Evolutionary conservation across 495 filamentous ascomycete species (phyloP).

Genomic region (Glonium stellatum): DNA sequence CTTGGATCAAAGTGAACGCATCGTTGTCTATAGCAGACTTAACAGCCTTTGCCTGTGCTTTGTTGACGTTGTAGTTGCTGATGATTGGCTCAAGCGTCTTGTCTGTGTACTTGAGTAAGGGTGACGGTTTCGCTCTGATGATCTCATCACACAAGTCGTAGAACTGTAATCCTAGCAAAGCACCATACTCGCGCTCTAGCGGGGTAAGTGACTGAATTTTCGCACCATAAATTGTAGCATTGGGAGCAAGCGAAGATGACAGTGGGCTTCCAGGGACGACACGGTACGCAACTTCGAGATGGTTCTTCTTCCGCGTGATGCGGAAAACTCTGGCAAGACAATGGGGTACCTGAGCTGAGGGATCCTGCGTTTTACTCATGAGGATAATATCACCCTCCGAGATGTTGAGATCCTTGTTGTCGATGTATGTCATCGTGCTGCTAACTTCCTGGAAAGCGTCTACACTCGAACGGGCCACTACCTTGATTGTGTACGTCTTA

Average conservation of each 20-base stretch:
- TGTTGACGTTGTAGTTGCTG: constrained; percentile 74
- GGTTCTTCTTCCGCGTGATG: constrained; percentile 69
- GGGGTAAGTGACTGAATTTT: constrained; percentile 84
- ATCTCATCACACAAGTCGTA: constrained; percentile 94
- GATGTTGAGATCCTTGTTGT: constrained; percentile 63
- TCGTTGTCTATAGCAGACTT: constrained; percentile 88
- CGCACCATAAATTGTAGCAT: constrained; percentile 60
- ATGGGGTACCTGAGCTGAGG: constrained; percentile 54
- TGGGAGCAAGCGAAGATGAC: constrained; percentile 47
- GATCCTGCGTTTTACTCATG: constrained; percentile 61
- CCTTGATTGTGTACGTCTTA: constrained; percentile 73
- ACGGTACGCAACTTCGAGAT: constrained; percentile 75
- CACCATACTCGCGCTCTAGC: constrained; percentile 90
- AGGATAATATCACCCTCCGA: constrained; percentile 84
- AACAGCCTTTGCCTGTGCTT: constrained; percentile 86
- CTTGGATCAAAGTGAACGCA: constrained; percentile 92
- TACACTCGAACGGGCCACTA: constrained; percentile 77
- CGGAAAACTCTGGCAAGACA: constrained; percentile 79
- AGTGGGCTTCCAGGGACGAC: constrained; percentile 59
- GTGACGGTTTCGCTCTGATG: constrained; percentile 77
- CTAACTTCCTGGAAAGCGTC: constrained; percentile 91
- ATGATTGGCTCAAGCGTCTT: constrained; percentile 59
- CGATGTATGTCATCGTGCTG: constrained; percentile 60
- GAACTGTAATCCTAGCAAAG: constrained; percentile 80
- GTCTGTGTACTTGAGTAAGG: constrained; percentile 69